Percentiles rank a stretch among this genome's conserved stretches.
phyloP scores from a whole-genome alignment of 2,329 filamentous ascomycete species.

The Hymenoscyphus occultus region DNA sequence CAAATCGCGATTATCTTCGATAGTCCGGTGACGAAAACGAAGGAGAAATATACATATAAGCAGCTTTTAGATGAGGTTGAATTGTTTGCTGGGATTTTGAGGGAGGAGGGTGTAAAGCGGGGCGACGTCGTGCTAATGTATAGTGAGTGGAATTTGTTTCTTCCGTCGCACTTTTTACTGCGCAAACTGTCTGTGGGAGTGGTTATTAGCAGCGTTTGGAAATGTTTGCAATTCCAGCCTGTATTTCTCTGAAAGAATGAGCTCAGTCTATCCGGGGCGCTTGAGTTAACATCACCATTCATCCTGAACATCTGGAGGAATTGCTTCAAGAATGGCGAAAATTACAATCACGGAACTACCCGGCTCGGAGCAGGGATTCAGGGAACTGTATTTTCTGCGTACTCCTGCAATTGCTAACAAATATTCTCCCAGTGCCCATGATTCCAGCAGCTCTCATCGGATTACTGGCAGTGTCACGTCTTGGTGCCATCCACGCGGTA shows the following conservation, averaged over 20 bases:
- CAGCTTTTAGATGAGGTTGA: slow-evolving; percentile 78
- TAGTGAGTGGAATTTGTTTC: slow-evolving; percentile 51
- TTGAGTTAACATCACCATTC: too few relatives aligned
- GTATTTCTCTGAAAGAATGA: too few relatives aligned
- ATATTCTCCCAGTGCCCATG: slow-evolving; percentile 72
- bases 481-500: slow-evolving; percentile 86
- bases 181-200: too few relatives aligned
- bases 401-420: background rate
- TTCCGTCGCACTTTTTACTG: too few relatives aligned
- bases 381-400: background rate
- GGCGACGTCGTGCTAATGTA: slow-evolving; percentile 90
- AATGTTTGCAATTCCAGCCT: too few relatives aligned
- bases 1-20: slow-evolving; percentile 80
- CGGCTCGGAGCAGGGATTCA: background rate
- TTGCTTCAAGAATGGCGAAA: too few relatives aligned
- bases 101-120: slow-evolving; percentile 76
- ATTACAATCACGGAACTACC: background rate
- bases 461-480: slow-evolving; percentile 74
- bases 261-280: too few relatives aligned
- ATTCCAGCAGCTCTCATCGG: slow-evolving; percentile 85
- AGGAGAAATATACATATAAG: slow-evolving; percentile 71
- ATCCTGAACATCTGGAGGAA: too few relatives aligned
- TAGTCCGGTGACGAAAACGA: slow-evolving; percentile 74
- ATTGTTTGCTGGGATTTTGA: slow-evolving; percentile 74
- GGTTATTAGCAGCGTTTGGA: too few relatives aligned